Evolutionary conservation across 495 filamentous ascomycete genomes (phyloP), one percentile per base, ranked within the genome.

Genomic region (Achaetomiella virescens): DNA sequence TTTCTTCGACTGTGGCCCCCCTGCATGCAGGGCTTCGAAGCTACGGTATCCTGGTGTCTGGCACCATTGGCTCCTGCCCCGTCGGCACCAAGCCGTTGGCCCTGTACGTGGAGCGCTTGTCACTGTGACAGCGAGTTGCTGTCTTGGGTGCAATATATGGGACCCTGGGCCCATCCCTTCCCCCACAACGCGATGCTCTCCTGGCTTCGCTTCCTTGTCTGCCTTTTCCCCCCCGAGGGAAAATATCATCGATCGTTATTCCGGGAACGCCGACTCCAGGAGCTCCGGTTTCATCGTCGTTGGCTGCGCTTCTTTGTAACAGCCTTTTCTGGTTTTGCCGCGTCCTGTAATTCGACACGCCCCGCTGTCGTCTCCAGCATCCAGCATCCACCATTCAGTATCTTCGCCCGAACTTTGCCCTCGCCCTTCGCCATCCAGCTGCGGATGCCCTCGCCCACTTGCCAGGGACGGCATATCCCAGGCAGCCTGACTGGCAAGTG

Each of bases 101-200:
- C 52, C 52, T 10, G 27, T 21, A 43, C 24, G 46, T 25, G 35
- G 31, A 17, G 22, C n/a, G n/a, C n/a, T n/a, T n/a, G n/a, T n/a
- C n/a, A n/a, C n/a, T n/a, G n/a, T n/a, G n/a, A n/a, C n/a, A n/a
- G n/a, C n/a, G n/a, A n/a, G n/a, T n/a, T n/a, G n/a, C n/a, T n/a
- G n/a, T n/a, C n/a, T n/a, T n/a, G 37, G 29, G 9, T 31, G 27
- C 49, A 61, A 61, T 61, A 61, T 61, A 61, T 57, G 58, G 48
- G 10, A 52, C 35, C 53, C 52, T 25, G 35, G 58, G 15, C 31
- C 58, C 49, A 35, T 48, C 49, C 24, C 56, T 33, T 43, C 24
- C 50, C 58, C 58, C 50, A 47, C 58, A 50, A 29, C 18, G 52
- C 37, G 38, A 21, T 27, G 48, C 12, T 42, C 52, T 48, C 42